Base-by-base conservation (phyloP, 2,329 filamentous ascomycete species). In the Fusarium citri region DNA sequence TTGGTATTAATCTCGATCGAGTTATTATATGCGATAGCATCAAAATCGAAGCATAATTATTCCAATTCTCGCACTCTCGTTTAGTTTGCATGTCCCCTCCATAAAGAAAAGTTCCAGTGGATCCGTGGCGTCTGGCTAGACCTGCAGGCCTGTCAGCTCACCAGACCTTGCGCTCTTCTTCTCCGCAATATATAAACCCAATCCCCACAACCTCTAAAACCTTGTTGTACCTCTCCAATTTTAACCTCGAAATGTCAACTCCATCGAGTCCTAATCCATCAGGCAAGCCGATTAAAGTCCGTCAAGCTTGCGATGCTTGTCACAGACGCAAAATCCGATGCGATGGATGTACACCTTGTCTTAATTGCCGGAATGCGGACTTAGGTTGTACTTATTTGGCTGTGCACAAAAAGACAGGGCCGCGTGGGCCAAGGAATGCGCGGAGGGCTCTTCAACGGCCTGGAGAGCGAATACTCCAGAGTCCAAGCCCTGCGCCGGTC, bases 281-380 rank as follows among this genome's bases (percentile, higher is more conserved):
- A 6, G 31, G 23, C 6, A 66, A 34, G 5, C 40, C 45, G 0
- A 8, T 8, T 3, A 68, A 68, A 6, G 28, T 68, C 12, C 23
- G 64, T 1, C 76, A 79, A 47, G 77, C 77, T 2, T 79, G 77
- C 26, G 77, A 79, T 49, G 47, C 68, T 14, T 79, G 77, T n/a
- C 77, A 76, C 30, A 48, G 46, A 7, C 62, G 75, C 5, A 79
- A 79, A 48, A 68, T 76, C 1, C 76, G 77, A 25, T 79, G 77
- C 20, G 69, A 78, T 47, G 75, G 77, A 6, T 41, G 45, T 3
- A 56, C 47, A 2, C 77, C 77, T 0, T 79, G 77, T 42, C 28
- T 49, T 7, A 78, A 76, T 60, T 79, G 77, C 30, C 47, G 23
- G n/a, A 45, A 47, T 0, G 59, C 66, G 1, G 57, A 48, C 6